Conservation (phyloP, 345 rosid species). For the Linum lewisii region DNA sequence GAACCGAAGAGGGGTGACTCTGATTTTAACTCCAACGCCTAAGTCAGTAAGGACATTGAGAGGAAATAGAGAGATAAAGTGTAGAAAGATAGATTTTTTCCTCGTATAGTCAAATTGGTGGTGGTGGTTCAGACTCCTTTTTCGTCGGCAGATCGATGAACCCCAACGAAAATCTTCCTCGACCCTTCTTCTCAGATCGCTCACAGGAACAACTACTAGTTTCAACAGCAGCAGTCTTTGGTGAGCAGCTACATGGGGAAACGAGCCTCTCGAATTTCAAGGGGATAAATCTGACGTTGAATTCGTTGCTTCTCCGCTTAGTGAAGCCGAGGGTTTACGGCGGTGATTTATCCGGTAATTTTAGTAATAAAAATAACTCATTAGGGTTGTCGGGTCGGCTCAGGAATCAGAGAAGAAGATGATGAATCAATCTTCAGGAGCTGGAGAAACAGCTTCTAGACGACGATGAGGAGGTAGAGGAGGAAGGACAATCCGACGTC, state of each 20-base stretch:
- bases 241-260: slow-evolving; percentile 39
- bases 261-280: slow-evolving; percentile 67
- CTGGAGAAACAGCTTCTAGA: slow-evolving; percentile 71
- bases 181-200: no score
- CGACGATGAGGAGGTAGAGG: slow-evolving; percentile 48
- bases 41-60: no score
- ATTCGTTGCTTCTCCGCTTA: slow-evolving; percentile 45
- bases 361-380: slow-evolving; percentile 17
- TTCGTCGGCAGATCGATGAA: no score
- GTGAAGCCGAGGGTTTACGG: no score
- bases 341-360: no score
- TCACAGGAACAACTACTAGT: slow-evolving; percentile 12
- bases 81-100: no score
- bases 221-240: not conserved
- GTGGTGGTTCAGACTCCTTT: no score
- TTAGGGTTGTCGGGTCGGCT: slow-evolving; percentile 5
- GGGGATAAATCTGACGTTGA: slow-evolving; percentile 31
- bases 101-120: no score
- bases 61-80: no score
- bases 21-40: no score
- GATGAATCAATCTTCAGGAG: slow-evolving; percentile 66
- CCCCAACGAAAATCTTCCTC: no score
- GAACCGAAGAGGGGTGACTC: no score
- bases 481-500: slow-evolving; percentile 29
- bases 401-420: slow-evolving; percentile 55